Conservation (phyloP, 495 filamentous ascomycete species). For the Delitschia confertaspora region DNA sequence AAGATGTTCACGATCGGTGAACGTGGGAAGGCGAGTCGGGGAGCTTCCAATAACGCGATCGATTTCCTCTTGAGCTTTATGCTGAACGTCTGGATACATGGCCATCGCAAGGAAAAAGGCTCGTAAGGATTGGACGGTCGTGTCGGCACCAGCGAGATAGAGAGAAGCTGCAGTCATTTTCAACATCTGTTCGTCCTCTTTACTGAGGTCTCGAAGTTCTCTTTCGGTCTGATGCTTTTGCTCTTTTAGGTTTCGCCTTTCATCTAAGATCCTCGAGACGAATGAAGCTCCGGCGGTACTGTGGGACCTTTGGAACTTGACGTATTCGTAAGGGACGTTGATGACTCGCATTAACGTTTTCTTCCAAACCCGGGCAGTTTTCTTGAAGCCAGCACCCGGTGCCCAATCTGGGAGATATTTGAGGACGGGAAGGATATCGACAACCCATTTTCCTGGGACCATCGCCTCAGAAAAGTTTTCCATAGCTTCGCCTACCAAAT, state of each 20-base stretch:
- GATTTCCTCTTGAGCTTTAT: constrained; percentile 50
- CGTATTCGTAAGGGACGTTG: constrained; percentile 38
- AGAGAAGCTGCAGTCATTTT: constrained; percentile 46
- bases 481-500: constrained; percentile 36
- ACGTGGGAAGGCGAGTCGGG: constrained; percentile 28
- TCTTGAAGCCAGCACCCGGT: constrained; percentile 42
- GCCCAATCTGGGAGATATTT: constrained; percentile 41
- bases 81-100: constrained; percentile 43
- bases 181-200: constrained; percentile 31
- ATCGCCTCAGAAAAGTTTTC: constrained; percentile 35
- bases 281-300: neutral
- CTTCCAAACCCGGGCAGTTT: constrained; percentile 32
- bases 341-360: constrained; percentile 15
- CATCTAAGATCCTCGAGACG: constrained; percentile 4
- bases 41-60: constrained; percentile 44
- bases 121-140: constrained; percentile 36
- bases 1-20: constrained; percentile 30
- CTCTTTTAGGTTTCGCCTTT: too few relatives aligned
- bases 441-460: constrained; percentile 37
- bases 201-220: constrained; percentile 24
- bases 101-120: constrained; percentile 43
- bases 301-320: constrained; percentile 32
- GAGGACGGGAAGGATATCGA: constrained; percentile 39
- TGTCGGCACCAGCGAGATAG: constrained; percentile 53
- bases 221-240: constrained; percentile 31